Conservation (phyloP, 2,329 filamentous ascomycete species). For the Grosmannia penicillata region DNA sequence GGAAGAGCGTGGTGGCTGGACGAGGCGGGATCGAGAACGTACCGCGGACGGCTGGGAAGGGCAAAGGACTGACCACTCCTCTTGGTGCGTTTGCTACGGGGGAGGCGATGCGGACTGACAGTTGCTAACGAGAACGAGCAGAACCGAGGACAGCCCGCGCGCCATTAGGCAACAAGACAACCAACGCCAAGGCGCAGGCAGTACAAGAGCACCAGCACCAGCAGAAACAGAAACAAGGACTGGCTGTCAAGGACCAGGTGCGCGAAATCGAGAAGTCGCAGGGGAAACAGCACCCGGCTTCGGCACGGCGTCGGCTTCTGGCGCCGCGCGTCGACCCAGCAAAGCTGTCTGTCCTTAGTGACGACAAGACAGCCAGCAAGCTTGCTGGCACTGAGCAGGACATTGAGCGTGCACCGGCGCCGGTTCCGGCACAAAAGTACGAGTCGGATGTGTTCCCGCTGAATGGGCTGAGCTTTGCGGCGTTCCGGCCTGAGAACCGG, state of each 20-base stretch:
- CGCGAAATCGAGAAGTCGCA: constrained; percentile 46
- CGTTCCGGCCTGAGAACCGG: constrained; percentile 41
- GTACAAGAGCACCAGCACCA: constrained; percentile 32
- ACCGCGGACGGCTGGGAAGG: constrained; percentile 31
- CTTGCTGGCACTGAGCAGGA: constrained; percentile 47
- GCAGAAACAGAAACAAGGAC: constrained; percentile 19
- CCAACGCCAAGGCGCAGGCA: constrained; percentile 60
- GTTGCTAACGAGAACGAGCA: constrained; percentile 14
- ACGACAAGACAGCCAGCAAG: constrained; percentile 16
- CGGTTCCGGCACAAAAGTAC: constrained; percentile 48
- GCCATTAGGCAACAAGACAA: constrained; percentile 85
- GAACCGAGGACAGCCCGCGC: constrained; percentile 53
- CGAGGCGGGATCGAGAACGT: constrained; percentile 39
- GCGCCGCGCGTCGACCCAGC: constrained; percentile 35
- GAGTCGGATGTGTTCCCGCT: constrained; percentile 54
- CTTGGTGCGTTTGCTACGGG: constrained; percentile 41
- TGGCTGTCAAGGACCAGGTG: constrained; percentile 41
- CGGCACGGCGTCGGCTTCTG: constrained; percentile 44
- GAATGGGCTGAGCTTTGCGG: constrained; percentile 39
- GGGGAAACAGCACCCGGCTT: constrained; percentile 27
- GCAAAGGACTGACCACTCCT: constrained; percentile 58
- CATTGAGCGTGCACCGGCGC: constrained; percentile 80
- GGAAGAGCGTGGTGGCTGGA: constrained; percentile 43
- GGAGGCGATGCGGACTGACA: neutral
- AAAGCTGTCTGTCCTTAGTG: constrained; percentile 48